These are phyloP conservation scores for Farysia itapuensis DNA, from an alignment of 1,284 basidiomycete genomes.

Conservation along the genomic window DNA sequence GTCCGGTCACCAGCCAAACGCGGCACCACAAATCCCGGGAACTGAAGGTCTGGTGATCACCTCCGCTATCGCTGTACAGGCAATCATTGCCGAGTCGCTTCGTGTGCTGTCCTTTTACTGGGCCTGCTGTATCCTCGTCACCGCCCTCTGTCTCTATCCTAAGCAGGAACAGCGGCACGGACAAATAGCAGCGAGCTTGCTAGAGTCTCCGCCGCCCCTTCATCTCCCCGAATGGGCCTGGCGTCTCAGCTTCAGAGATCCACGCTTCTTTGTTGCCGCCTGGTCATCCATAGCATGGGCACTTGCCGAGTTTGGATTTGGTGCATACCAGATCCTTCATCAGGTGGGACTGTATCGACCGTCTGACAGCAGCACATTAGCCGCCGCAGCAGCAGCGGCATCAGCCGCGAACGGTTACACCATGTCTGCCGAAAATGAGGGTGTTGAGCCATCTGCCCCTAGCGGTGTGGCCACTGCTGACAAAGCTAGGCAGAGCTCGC, in stretches of 20 bases:
- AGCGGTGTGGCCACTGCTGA: not conserved
- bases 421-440: not conserved
- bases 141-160: constrained; percentile 28
- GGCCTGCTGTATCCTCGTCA: constrained; percentile 33
- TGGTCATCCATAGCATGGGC: constrained; percentile 36
- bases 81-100: constrained; percentile 20
- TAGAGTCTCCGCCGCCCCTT: not conserved
- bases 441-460: not conserved
- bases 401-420: not conserved
- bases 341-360: constrained; percentile 34
- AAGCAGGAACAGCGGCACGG: constrained; percentile 27
- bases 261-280: constrained; percentile 30
- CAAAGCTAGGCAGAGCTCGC: constrained; percentile 24
- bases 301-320: constrained; percentile 24
- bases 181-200: not conserved
- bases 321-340: constrained; percentile 29
- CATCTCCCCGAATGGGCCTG: constrained; percentile 24
- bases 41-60: constrained; percentile 16
- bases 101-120: constrained; percentile 33
- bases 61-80: constrained; percentile 24
- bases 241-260: constrained; percentile 25
- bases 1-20: constrained; percentile 13
- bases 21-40: constrained; percentile 1
- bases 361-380: constrained; percentile 1
- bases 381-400: not conserved